phyloP scores from a whole-genome alignment of 1,284 basidiomycete species.

The Fomitopsis betulina region DNA sequence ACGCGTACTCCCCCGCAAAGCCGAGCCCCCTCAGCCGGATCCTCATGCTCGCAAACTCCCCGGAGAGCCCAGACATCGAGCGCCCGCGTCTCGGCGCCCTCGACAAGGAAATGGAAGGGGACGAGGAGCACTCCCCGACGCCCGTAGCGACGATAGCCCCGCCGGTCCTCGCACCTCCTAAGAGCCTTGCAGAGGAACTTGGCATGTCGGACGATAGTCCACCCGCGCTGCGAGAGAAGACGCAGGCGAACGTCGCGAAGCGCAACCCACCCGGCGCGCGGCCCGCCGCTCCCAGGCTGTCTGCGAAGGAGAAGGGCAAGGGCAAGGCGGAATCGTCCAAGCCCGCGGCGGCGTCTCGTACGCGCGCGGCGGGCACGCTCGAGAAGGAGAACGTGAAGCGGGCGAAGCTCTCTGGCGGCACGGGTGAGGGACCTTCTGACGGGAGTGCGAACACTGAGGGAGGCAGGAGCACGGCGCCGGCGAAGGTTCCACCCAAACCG shows the following conservation, averaged over 20 bases:
- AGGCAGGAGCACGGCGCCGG: slow-evolving; percentile 1
- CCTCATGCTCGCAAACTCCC: slow-evolving; percentile 62
- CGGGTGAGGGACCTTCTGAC: background rate
- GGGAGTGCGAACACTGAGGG: background rate
- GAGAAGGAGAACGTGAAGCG: slow-evolving; percentile 26
- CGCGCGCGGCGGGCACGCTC: slow-evolving; percentile 12
- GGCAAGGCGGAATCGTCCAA: slow-evolving; percentile 8
- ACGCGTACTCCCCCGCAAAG: slow-evolving; percentile 73
- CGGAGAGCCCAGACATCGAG: slow-evolving; percentile 35
- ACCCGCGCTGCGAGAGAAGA: slow-evolving; percentile 16
- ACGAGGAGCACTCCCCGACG: slow-evolving; percentile 17
- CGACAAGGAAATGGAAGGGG: slow-evolving; percentile 33
- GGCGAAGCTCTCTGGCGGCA: slow-evolving; percentile 14
- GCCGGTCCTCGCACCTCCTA: slow-evolving; percentile 5
- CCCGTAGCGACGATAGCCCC: slow-evolving; percentile 7
- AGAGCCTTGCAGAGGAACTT: slow-evolving; percentile 25
- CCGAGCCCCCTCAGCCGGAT: slow-evolving; percentile 75
- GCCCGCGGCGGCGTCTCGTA: slow-evolving; percentile 3
- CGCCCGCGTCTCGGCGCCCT: slow-evolving; percentile 24
- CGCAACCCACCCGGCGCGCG: slow-evolving; percentile 13
- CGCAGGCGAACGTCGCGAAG: slow-evolving; percentile 6
- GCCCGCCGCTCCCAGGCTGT: background rate
- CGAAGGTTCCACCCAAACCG: slow-evolving; percentile 6
- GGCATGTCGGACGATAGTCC: slow-evolving; percentile 21
- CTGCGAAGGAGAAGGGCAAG: slow-evolving; percentile 39